Evolutionary conservation across 2,329 filamentous ascomycete genomes (phyloP), one percentile per base, ranked within the genome.

Genomic region (Phoma sp.): DNA sequence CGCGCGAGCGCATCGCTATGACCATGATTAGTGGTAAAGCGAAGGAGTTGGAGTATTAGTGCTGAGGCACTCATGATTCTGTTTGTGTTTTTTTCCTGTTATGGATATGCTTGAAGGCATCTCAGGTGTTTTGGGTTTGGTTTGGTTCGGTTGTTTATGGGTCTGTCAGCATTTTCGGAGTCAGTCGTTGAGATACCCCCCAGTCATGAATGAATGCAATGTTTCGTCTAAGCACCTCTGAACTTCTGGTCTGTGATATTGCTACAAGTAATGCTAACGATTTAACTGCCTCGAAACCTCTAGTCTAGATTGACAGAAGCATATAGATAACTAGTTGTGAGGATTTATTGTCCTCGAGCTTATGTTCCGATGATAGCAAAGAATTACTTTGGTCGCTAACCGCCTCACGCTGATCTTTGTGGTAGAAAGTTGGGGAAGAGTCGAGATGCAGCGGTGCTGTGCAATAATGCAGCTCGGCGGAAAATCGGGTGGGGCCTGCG

Each of bases 1-100:
- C 89, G 62, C 80, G 87, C 23, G 78, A 81, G 47, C 79, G 85
- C 39, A 83, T 92, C 38, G 88, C 87, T 0, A 83, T 82, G 1
- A 81, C 88, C 51, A 73, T 92, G 8, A 67, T 91, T 32, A 88
- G 89, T 47, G 81, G 82, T 6, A 45, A 55, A 1, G 49, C 63
- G 1, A 66, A 63, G 0, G 70, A 73, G 53, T 22, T 71, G 43
- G 59, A 67, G 3, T 50, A 47, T 3, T 72, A 33, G 53, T 62
- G 51, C 27, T 40, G 41, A 45, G 35, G n/a, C 2, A 9, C 29
- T 7, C 8, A 24, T 35, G n/a, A 7, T 40, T 33, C 24, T 24
- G 24, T 38, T 32, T n/a, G n/a, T n/a, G n/a, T 22, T 44, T 33
- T 33, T 38, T 41, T 47, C 22, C 32, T 29, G 43, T 32, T 56